phyloP scores from a whole-genome alignment of 2,329 filamentous ascomycete genomes.

The Lojkania enalia region DNA sequence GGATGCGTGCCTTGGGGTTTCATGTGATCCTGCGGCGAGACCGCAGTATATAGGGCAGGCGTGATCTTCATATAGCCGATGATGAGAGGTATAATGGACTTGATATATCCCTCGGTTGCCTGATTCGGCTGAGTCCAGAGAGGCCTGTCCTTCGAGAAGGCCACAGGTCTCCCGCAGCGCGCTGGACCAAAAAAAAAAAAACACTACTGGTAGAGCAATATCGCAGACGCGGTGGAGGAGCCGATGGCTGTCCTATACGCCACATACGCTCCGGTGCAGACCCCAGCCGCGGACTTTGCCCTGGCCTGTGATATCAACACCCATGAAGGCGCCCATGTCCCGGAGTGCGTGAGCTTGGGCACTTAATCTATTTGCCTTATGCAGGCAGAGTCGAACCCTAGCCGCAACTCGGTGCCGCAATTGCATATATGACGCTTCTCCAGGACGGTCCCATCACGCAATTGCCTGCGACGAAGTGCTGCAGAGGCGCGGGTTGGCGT shows the following conservation, averaged over 20 bases:
- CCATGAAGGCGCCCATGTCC: conserved; percentile 3
- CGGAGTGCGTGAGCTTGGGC: conserved; percentile 13
- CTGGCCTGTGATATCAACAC: conserved; percentile 6
- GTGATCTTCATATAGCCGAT: conserved; percentile 43
- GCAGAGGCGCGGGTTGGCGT: conserved; percentile 30
- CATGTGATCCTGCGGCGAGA: conserved; percentile 36
- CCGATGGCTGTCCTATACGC: conserved; percentile 8
- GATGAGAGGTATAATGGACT: conserved; percentile 32
- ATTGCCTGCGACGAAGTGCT: conserved; percentile 12
- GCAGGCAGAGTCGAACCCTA: conserved; percentile 23
- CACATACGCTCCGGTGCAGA: conserved; percentile 4
- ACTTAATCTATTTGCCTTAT: conserved; percentile 29
- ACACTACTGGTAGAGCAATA: conserved; percentile 11
- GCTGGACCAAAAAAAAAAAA: conserved; percentile 20
- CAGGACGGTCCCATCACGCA: conserved; percentile 12
- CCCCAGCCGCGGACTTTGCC: conserved; percentile 15
- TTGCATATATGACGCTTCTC: conserved; percentile 16
- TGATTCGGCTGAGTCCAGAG: conserved; percentile 26
- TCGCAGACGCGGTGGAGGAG: conserved; percentile 7
- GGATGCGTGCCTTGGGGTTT: conserved; percentile 21
- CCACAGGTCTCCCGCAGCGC: conserved; percentile 22
- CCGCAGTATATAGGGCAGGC: conserved; percentile 17
- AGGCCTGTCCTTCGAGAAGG: conserved; percentile 29
- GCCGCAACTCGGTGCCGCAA: conserved; percentile 13
- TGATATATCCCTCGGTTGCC: conserved; percentile 36